Evolutionary conservation across 1,284 basidiomycete species (phyloP).

Genomic region (Apiotrichum sp.): DNA sequence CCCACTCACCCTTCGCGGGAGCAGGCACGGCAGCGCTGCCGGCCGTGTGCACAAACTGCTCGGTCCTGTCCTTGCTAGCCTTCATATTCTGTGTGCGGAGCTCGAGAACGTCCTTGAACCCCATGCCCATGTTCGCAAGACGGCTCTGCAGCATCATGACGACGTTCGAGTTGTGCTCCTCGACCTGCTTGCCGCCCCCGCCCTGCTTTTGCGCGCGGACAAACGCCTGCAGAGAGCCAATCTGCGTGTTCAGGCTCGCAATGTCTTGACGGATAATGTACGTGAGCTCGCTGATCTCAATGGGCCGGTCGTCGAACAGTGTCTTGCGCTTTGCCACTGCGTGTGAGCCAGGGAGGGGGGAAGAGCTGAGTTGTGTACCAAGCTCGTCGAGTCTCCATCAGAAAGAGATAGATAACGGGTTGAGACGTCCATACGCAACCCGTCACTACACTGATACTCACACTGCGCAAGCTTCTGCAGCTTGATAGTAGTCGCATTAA

Average conservation of each 20-base stretch:
- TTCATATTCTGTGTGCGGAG: constrained; percentile 99
- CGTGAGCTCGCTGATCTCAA: constrained; percentile 98
- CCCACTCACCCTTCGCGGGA: constrained; percentile 54
- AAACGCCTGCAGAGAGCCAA: constrained; percentile 78
- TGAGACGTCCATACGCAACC: no score
- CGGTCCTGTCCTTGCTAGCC: constrained; percentile 90
- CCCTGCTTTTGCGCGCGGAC: constrained; percentile 50
- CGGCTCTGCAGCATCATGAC: constrained; percentile 96
- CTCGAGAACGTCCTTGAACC: constrained; percentile 97
- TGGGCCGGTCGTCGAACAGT: constrained; percentile 94
- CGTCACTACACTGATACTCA: constrained; percentile 49
- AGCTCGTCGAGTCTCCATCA: no score
- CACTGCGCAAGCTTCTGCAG: constrained; percentile 93
- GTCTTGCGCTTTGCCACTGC: constrained; percentile 98
- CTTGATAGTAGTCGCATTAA: constrained; percentile 82
- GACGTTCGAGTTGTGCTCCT: constrained; percentile 95
- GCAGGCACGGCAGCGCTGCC: constrained; percentile 65
- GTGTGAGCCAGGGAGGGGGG: background rate
- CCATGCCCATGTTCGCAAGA: constrained; percentile 89
- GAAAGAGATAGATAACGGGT: no score
- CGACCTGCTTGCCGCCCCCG: constrained; percentile 59
- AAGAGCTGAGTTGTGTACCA: background rate
- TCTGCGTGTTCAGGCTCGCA: constrained; percentile 92
- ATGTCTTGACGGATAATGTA: constrained; percentile 99
- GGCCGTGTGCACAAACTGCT: constrained; percentile 92